These are phyloP conservation scores for Spathaspora girioi DNA, from an alignment of 805 yeast species.

Conservation along the genomic window DNA sequence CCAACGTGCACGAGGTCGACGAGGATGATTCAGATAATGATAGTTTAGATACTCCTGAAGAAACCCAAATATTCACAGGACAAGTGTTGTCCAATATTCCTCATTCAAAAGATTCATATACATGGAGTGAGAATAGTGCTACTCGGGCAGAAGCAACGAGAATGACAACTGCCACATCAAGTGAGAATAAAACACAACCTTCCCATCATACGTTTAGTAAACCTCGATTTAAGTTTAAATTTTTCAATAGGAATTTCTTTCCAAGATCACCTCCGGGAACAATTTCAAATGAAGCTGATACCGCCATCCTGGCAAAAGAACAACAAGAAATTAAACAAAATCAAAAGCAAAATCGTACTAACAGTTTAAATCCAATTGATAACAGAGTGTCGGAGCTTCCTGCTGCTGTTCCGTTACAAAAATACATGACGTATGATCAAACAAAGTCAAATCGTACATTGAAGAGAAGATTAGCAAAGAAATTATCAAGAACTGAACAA, in stretches of 20 bases:
- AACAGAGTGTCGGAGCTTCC: not conserved
- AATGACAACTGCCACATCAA: not conserved
- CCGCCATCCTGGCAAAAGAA: too few relatives aligned
- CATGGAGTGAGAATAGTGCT: not conserved
- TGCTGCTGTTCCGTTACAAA: not conserved
- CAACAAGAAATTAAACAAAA: not conserved
- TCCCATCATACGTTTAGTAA: not conserved
- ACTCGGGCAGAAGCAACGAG: not conserved
- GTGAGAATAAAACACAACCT: not conserved
- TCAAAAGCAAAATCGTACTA: conserved; percentile 1
- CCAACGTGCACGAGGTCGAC: too few relatives aligned
- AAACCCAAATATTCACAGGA: not conserved
- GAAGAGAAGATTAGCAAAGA: conserved; percentile 13
- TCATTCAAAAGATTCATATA: not conserved
- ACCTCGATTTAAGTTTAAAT: not conserved
- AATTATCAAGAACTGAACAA: conserved; percentile 4
- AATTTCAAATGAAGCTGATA: not conserved
- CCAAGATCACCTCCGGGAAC: not conserved
- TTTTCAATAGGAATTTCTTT: not conserved
- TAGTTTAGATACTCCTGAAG: not conserved
- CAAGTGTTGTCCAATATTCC: not conserved
- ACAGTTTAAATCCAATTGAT: conserved; percentile 2
- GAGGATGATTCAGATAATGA: not conserved
- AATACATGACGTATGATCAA: conserved; percentile 29
- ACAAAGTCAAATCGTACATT: conserved; percentile 34